Conservation (phyloP, 2,329 filamentous ascomycete species). For the Penicillium sp. region DNA sequence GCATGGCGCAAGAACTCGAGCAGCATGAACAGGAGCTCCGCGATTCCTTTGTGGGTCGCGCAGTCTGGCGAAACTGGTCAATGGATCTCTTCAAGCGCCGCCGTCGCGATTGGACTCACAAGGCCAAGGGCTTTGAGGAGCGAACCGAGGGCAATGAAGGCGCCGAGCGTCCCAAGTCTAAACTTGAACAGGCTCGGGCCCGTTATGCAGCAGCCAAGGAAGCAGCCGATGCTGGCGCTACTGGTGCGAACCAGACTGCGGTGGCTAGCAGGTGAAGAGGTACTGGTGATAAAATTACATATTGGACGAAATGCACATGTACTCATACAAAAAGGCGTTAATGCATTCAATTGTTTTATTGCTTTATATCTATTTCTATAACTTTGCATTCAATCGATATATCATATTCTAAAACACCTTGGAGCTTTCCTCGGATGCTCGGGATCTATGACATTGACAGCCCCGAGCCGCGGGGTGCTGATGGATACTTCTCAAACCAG, state of each 20-base stretch:
- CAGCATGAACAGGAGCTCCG: constrained; percentile 59
- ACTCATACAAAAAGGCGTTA: constrained; percentile 9
- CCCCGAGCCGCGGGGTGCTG: too few species aligned
- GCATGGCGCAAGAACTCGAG: constrained; percentile 62
- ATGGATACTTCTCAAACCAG: too few species aligned
- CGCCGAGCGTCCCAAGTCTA: constrained; percentile 45
- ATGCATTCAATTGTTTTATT: not conserved
- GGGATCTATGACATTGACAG: too few species aligned
- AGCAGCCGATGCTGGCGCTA: constrained; percentile 13
- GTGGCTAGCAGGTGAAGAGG: constrained; percentile 1
- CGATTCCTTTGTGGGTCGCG: constrained; percentile 64
- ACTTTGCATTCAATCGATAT: not conserved
- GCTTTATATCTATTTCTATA: not conserved
- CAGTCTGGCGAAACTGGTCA: constrained; percentile 71
- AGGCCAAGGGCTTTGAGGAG: constrained; percentile 53
- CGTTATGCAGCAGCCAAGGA: constrained; percentile 52
- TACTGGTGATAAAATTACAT: not conserved
- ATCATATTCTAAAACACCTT: not conserved
- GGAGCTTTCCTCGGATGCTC: too few species aligned
- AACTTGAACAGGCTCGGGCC: constrained; percentile 58
- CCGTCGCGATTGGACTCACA: constrained; percentile 62
- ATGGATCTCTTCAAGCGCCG: constrained; percentile 69
- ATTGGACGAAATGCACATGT: constrained; percentile 4
- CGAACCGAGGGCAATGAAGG: constrained; percentile 20
- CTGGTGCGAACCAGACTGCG: constrained; percentile 7